Percentiles rank a stretch among this genome's conserved stretches.
These are phyloP conservation scores for Buddleja alternifolia DNA, from an alignment of 257 asterid genomes.

Conservation along the genomic window DNA sequence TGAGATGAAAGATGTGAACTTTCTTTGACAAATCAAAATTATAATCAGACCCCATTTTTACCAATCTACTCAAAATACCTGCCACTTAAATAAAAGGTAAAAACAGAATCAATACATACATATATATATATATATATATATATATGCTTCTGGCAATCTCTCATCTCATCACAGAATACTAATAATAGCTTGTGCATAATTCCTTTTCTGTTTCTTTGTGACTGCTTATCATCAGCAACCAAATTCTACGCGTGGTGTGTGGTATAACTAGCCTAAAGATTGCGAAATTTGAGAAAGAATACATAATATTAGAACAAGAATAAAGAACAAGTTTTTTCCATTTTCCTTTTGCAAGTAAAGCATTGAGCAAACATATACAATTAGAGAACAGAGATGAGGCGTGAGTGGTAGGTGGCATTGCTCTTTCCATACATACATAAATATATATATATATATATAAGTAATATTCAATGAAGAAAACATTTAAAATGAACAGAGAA, in stretches of 20 bases:
- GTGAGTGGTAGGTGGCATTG: background rate
- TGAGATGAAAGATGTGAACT: slow-evolving; percentile 68
- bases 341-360: too few species aligned
- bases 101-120: slow-evolving; percentile 6
- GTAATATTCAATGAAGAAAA: too few species aligned
- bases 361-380: too few species aligned
- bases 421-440: too few species aligned
- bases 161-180: too few species aligned
- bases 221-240: too few species aligned
- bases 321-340: background rate
- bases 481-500: background rate
- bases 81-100: slow-evolving; percentile 27
- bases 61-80: slow-evolving; percentile 30
- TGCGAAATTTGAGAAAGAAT: background rate
- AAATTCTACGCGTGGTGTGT: too few species aligned
- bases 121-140: too few species aligned
- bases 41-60: slow-evolving; percentile 62
- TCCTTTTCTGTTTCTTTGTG: too few species aligned
- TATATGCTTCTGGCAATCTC: background rate
- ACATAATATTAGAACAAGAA: background rate
- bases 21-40: slow-evolving; percentile 59
- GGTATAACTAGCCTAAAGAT: too few species aligned
- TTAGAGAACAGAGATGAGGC: slow-evolving; percentile 9
- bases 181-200: too few species aligned
- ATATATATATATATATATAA: too few species aligned